A percentile compares a stretch with the other conserved stretches of the same genome.
Conservation (phyloP, 164 flowering plant genomes). For the Piper longum region DNA sequence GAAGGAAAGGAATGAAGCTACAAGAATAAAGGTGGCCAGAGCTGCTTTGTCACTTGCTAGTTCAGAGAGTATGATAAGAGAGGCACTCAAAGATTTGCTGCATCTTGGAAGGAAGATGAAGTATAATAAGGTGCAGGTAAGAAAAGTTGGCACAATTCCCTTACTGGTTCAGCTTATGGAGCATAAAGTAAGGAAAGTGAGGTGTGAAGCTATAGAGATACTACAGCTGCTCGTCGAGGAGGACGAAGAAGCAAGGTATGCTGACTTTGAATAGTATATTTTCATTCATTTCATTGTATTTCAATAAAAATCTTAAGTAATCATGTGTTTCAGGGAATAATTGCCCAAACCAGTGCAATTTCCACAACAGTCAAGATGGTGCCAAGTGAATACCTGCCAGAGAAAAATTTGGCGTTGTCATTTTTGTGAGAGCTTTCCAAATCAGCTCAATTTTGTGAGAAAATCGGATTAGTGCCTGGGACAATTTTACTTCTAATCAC, state of each 20-base stretch:
- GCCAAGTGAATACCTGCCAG: constrained; percentile 30
- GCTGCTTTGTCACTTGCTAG: constrained; percentile 52
- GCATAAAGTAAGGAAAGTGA: constrained; percentile 25
- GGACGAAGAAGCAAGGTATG: constrained; percentile 42
- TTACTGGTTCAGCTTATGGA: constrained; percentile 31
- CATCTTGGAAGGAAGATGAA: constrained; percentile 25
- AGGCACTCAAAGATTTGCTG: constrained; percentile 49
- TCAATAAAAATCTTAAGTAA: background rate
- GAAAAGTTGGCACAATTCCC: constrained; percentile 36
- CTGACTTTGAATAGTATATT: background rate
- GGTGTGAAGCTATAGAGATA: constrained; percentile 34
- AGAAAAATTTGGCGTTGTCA: constrained; percentile 34
- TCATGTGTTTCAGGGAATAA: constrained; percentile 29
- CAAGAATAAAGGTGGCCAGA: constrained; percentile 43
- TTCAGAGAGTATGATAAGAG: constrained; percentile 47
- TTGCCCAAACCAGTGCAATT: constrained; percentile 25
- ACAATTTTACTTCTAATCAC: constrained; percentile 54
- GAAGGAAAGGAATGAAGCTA: constrained; percentile 58
- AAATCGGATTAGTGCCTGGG: constrained; percentile 41
- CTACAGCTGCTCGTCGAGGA: constrained; percentile 32
- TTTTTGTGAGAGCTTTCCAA: constrained; percentile 51
- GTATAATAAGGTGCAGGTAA: constrained; percentile 29
- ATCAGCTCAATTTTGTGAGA: constrained; percentile 26
- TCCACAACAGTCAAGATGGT: constrained; percentile 29
- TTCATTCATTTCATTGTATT: background rate